These are phyloP conservation scores for Talaromyces marneffei DNA, from an alignment of 2,329 filamentous ascomycete genomes.

Conservation along the genomic window DNA sequence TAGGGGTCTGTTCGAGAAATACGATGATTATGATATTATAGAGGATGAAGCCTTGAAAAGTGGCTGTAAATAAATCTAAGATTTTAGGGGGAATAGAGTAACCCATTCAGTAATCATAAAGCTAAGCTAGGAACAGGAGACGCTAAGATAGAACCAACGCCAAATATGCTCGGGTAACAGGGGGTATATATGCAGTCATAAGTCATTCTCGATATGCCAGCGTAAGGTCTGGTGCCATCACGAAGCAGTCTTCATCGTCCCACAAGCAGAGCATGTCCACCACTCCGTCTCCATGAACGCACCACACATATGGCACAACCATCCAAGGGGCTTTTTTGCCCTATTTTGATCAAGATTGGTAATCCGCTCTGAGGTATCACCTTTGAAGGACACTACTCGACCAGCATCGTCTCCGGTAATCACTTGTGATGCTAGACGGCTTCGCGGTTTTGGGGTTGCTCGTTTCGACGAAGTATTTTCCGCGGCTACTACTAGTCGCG, in stretches of 20 bases:
- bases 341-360: conserved; percentile 36
- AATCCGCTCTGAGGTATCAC: conserved; percentile 32
- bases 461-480: not conserved
- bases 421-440: conserved; percentile 7
- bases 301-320: conserved; percentile 54
- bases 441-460: not conserved
- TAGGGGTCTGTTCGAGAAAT: not conserved
- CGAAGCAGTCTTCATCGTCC: conserved; percentile 52
- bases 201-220: not conserved
- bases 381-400: conserved; percentile 23
- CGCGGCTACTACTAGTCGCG: not conserved
- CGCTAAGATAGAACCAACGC: not conserved
- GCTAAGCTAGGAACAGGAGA: not conserved
- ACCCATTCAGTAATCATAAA: not conserved
- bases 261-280: conserved; percentile 60
- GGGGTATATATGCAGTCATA: not conserved
- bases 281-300: conserved; percentile 59
- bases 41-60: not conserved
- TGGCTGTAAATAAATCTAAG: not conserved
- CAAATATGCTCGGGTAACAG: not conserved
- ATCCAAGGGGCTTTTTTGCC: conserved; percentile 49
- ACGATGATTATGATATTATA: not conserved
- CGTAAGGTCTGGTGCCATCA: conserved; percentile 17
- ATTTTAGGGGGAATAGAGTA: not conserved
- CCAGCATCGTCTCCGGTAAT: conserved; percentile 1